Conservation (phyloP, 495 filamentous ascomycete genomes). For the Aspergillus taichungensis region DNA sequence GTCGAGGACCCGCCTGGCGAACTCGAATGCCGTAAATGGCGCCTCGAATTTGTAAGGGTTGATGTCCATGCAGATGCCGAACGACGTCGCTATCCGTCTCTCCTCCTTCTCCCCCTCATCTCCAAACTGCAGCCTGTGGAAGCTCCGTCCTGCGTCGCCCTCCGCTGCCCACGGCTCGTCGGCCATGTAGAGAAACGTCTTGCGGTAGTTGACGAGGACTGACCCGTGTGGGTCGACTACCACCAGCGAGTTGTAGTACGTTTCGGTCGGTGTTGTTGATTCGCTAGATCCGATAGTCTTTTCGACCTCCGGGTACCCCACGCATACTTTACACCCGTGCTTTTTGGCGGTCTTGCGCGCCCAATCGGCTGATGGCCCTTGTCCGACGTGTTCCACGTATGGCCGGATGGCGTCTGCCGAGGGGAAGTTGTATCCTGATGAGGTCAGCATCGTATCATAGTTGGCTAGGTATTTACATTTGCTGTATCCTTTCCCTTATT, state of each 20-base stretch:
- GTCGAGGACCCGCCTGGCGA: slow-evolving; percentile 68
- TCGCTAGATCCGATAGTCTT: neutral
- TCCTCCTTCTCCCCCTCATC: slow-evolving; percentile 1
- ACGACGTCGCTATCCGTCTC: slow-evolving; percentile 47
- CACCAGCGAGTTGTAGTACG: slow-evolving; percentile 73
- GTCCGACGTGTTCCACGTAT: slow-evolving; percentile 67
- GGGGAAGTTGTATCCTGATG: slow-evolving; percentile 80
- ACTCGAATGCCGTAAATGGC: slow-evolving; percentile 74
- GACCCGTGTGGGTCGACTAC: slow-evolving; percentile 65
- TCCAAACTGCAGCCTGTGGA: slow-evolving; percentile 25
- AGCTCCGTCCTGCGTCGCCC: slow-evolving; percentile 50
- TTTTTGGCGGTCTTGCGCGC: slow-evolving; percentile 63
- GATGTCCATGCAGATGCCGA: slow-evolving; percentile 79
- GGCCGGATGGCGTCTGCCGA: slow-evolving; percentile 68
- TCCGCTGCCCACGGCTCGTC: slow-evolving; percentile 88
- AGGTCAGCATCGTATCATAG: neutral
- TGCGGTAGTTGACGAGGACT: slow-evolving; percentile 76
- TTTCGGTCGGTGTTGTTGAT: slow-evolving; percentile 17
- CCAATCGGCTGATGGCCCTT: slow-evolving; percentile 72
- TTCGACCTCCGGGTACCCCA: slow-evolving; percentile 78
- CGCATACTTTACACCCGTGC: slow-evolving; percentile 69
- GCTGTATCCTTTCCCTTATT: too few species aligned
- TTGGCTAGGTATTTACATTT: too few species aligned
- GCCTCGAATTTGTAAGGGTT: slow-evolving; percentile 69
- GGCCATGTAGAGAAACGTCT: slow-evolving; percentile 81